Evolutionary conservation across 331 rosid genomes (phyloP).

Genomic region (Dryas integrifolia): DNA sequence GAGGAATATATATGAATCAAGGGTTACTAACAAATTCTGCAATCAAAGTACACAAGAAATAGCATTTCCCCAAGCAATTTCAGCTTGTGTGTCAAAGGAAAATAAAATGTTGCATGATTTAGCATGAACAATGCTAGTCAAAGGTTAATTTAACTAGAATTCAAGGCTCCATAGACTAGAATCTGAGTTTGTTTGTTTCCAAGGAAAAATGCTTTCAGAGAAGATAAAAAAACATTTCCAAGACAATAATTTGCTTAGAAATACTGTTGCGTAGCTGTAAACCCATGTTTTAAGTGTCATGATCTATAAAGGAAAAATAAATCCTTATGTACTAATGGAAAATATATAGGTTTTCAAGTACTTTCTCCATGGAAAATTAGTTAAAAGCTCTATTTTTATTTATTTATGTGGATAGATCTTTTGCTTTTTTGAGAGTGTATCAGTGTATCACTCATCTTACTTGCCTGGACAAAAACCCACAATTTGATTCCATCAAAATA

Average conservation of each 20-base stretch:
- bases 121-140: slow-evolving; percentile 13
- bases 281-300: background rate
- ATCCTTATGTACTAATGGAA: background rate
- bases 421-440: too few relatives aligned
- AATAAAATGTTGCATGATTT: background rate
- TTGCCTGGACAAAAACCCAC: background rate
- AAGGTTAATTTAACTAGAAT: background rate
- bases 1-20: background rate
- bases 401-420: too few relatives aligned
- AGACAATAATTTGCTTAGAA: background rate
- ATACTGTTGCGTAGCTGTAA: background rate
- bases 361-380: background rate
- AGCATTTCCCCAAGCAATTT: background rate
- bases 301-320: background rate
- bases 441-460: too few relatives aligned
- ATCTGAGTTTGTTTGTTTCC: background rate
- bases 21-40: background rate
- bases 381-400: background rate
- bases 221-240: background rate
- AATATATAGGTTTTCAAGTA: background rate
- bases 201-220: background rate
- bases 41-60: background rate
- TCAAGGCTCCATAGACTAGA: background rate
- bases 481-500: background rate
- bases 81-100: background rate